Evolutionary conservation across 2,329 filamentous ascomycete species (phyloP).

Genomic region (Beauveria medogensis): DNA sequence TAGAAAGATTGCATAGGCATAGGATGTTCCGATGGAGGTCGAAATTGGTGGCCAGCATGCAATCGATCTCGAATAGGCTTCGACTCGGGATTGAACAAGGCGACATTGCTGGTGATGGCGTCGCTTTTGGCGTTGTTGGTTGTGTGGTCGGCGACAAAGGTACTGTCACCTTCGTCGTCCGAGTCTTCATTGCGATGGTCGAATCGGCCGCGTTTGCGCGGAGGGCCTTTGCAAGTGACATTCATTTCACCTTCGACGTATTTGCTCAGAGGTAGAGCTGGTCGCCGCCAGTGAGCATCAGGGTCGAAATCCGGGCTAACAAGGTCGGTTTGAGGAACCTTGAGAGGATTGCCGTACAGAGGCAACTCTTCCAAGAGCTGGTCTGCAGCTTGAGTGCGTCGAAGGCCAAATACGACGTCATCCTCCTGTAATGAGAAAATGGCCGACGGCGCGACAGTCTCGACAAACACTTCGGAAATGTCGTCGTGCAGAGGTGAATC

Average conservation of each 20-base stretch:
- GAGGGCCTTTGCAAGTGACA: constrained; percentile 56
- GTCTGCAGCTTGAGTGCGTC: constrained; percentile 66
- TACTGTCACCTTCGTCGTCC: constrained; percentile 47
- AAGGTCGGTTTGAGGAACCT: constrained; percentile 50
- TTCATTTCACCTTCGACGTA: constrained; percentile 76
- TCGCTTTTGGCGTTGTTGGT: constrained; percentile 42
- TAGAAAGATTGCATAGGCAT: constrained; percentile 92
- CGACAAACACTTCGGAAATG: constrained; percentile 29
- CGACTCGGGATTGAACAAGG: constrained; percentile 82
- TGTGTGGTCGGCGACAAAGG: constrained; percentile 47
- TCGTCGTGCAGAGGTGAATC: constrained; percentile 45
- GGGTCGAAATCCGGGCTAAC: constrained; percentile 52
- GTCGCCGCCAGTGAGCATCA: constrained; percentile 64
- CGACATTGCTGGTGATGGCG: constrained; percentile 68
- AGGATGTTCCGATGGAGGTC: constrained; percentile 80
- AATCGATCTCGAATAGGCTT: constrained; percentile 83
- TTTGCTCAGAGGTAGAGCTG: constrained; percentile 78
- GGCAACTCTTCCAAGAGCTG: constrained; percentile 74
- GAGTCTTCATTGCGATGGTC: constrained; percentile 68
- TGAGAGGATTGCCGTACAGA: constrained; percentile 61
- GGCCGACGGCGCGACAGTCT: constrained; percentile 60
- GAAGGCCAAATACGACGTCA: constrained; percentile 71
- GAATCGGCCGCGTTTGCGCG: constrained; percentile 73
- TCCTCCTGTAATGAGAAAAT: constrained; percentile 78
- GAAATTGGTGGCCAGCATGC: constrained; percentile 85